Base-by-base conservation (phyloP, 257 asterid genomes). In the Eustoma russellianum region DNA sequence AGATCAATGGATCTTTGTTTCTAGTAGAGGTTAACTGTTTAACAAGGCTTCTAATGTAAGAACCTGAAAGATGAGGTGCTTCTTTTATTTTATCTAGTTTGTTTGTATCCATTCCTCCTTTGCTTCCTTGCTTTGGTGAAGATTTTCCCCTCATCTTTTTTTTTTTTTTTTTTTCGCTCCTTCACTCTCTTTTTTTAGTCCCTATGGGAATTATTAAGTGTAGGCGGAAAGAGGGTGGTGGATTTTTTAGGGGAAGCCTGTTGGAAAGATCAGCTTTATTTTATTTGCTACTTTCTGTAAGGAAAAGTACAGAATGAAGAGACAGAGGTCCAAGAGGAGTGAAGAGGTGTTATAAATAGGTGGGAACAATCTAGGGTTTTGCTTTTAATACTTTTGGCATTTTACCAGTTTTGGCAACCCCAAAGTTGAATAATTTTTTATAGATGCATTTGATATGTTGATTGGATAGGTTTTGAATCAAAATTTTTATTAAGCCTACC, bases 1-100 rank as follows among this genome's bases (percentile, higher is more conserved):
- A 41, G 66, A 63, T 78, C 44, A 48, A 50, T 6, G 83, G 66
- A 58, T 81, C 86, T 71, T 83, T 81, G 86, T 85, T 68, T 77
- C 85, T 71, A 18, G 98, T 76, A 62, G 91, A 75, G 77, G 98
- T 74, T 46, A 91, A 57, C 24, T 86, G 95, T 63, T 86, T 86
- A 47, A 91, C 98, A 60, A 91, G 86, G 83, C 75, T 80, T 40
- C 96, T 85, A 61, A 91, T 91, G 76, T 84, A 83, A 57, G 98
- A 94, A 69, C 96, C 96, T 5, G 96, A 91, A 62, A 86, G 70
- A 61, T 76, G 88, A 65, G 92, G 85, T 63, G 81, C 85, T 66
- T 82, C 67, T 50, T 59, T 83, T 52, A 59, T 62, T 41, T 73
- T 79, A 52, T 74, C 90, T 65, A 57, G 49, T 56, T 67, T 77